phyloP scores from a whole-genome alignment of 306 rosid species.

The Macrotyloma uniflorum region DNA sequence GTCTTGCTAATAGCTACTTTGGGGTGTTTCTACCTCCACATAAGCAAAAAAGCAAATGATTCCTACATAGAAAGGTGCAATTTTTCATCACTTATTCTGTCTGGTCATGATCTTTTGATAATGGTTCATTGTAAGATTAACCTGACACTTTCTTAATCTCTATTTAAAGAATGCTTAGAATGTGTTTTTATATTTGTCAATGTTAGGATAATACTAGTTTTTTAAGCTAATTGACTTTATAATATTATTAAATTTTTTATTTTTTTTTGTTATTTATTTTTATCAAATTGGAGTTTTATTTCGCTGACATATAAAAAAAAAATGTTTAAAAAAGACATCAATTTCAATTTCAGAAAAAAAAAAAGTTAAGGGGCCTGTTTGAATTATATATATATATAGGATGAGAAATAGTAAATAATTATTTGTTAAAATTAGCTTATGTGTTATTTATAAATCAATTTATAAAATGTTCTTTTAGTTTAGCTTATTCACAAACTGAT shows the following conservation, averaged over 20 bases:
- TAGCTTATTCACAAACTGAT: background rate
- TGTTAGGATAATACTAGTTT: background rate
- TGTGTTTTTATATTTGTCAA: background rate
- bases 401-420: no score
- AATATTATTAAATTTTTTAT: background rate
- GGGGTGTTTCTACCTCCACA: conserved; percentile 70
- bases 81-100: background rate
- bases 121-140: background rate
- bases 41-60: conserved; percentile 42
- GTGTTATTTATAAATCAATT: background rate
- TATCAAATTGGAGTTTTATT: background rate
- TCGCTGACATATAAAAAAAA: background rate
- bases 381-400: no score
- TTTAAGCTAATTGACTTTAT: background rate
- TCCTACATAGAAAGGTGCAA: conserved; percentile 30
- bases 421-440: no score
- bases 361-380: no score
- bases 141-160: background rate
- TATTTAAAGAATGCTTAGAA: background rate
- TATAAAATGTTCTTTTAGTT: no score
- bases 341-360: no score
- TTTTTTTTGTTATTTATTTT: background rate
- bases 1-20: conserved; percentile 58
- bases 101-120: background rate
- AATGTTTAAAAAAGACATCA: background rate